These are phyloP conservation scores for Penicillium lividum DNA, from an alignment of 495 filamentous ascomycete species.

Conservation along the genomic window DNA sequence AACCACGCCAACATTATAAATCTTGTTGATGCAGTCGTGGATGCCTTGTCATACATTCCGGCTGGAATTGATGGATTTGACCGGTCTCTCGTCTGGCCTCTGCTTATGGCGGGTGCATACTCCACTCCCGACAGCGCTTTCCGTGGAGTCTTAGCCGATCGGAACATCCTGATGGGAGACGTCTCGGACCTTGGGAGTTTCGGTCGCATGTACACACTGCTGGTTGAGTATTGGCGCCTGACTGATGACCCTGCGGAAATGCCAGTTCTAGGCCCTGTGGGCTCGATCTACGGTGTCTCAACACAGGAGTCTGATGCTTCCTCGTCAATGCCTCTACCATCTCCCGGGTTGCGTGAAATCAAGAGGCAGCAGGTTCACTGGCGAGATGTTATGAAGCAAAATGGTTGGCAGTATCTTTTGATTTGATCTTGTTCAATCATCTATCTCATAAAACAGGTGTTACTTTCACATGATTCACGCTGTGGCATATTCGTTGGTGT, in stretches of 20 bases:
- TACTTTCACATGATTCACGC: too few species aligned
- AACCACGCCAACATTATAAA: constrained; percentile 66
- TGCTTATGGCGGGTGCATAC: constrained; percentile 79
- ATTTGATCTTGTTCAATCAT: constrained; percentile 66
- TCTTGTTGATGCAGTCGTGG: constrained; percentile 71
- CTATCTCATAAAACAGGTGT: too few species aligned
- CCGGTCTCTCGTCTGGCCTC: constrained; percentile 88
- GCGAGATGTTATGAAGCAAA: constrained; percentile 91
- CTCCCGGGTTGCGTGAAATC: constrained; percentile 22
- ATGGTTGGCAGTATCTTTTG: constrained; percentile 89
- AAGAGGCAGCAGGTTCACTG: constrained; percentile 70
- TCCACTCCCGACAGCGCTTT: constrained; percentile 64
- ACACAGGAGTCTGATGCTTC: not conserved
- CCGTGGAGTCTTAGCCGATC: too few species aligned
- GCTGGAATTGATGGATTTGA: constrained; percentile 83
- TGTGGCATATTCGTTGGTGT: too few species aligned
- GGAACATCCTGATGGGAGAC: constrained; percentile 74
- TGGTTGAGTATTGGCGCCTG: constrained; percentile 78
- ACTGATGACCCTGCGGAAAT: constrained; percentile 58
- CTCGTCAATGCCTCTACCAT: too few species aligned
- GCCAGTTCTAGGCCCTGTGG: too few species aligned
- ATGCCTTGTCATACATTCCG: constrained; percentile 75
- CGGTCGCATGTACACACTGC: constrained; percentile 77
- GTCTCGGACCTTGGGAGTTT: constrained; percentile 79
- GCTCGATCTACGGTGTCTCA: not conserved